Percentiles rank a stretch among this genome's conserved stretches.
Evolutionary conservation across 2,329 filamentous ascomycete genomes (phyloP).

Genomic region (Epichloe festucae): DNA sequence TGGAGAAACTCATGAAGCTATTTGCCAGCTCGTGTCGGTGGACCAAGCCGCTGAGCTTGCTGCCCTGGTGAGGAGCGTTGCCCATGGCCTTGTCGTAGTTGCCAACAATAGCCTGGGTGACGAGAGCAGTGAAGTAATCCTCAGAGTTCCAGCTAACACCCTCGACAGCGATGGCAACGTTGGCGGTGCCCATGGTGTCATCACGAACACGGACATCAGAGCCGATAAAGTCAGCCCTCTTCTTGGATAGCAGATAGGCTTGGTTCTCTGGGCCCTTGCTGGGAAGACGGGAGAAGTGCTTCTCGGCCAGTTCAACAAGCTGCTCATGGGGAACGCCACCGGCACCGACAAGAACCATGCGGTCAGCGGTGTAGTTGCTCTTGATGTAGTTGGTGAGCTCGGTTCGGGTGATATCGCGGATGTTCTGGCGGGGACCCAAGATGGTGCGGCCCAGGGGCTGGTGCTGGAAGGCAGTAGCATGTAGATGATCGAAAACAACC

Average conservation of each 20-base stretch:
- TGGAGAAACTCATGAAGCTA: constrained; percentile 99
- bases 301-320: constrained; percentile 90
- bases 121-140: constrained; percentile 96
- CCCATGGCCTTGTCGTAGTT: constrained; percentile 99
- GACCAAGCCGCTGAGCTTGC: constrained; percentile 92
- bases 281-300: constrained; percentile 79
- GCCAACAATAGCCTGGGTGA: constrained; percentile 95
- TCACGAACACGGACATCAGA: constrained; percentile 93
- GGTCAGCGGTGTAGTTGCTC: constrained; percentile 98
- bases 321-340: constrained; percentile 89
- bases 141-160: constrained; percentile 99
- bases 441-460: constrained; percentile 97
- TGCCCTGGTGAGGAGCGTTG: constrained; percentile 91
- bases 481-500: constrained; percentile 97
- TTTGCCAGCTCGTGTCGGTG: constrained; percentile 93
- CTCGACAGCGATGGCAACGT: constrained; percentile 97
- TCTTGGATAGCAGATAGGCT: constrained; percentile 67
- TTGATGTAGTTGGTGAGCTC: constrained; percentile 96
- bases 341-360: constrained; percentile 95
- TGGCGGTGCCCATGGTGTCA: constrained; percentile 88
- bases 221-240: constrained; percentile 87
- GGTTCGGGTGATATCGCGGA: constrained; percentile 83
- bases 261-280: constrained; percentile 60
- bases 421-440: constrained; percentile 95
- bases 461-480: constrained; percentile 93